These are phyloP conservation scores for Verticillium albo-atrum DNA, from an alignment of 2,329 filamentous ascomycete genomes.

Conservation along the genomic window DNA sequence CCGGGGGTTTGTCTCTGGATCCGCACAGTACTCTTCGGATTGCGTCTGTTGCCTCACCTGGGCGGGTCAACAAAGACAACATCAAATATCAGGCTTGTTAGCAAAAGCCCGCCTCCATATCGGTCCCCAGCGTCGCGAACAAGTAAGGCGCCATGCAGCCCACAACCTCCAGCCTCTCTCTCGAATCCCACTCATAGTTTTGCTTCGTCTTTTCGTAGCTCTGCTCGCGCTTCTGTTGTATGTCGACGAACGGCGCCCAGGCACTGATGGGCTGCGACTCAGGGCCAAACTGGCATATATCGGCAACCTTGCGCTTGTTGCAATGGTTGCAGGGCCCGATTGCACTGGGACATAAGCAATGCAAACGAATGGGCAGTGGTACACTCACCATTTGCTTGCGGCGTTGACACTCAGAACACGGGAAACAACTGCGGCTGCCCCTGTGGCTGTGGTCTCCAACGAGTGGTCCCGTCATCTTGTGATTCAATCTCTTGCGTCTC, in stretches of 20 bases:
- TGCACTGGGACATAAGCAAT: conserved; percentile 22
- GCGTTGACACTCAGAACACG: conserved; percentile 36
- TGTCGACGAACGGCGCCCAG: conserved; percentile 8
- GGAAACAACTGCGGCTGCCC: background rate
- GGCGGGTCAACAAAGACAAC: background rate
- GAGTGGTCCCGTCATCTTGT: too few species aligned
- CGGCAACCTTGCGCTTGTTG: conserved; percentile 31
- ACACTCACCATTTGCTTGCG: conserved; percentile 31
- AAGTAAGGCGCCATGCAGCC: conserved; percentile 29
- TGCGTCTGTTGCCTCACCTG: background rate
- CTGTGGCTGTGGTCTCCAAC: too few species aligned
- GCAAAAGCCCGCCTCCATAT: background rate
- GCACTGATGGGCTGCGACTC: conserved; percentile 6
- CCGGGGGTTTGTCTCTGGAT: conserved; percentile 18
- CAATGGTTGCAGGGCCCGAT: conserved; percentile 35
- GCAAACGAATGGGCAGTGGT: background rate
- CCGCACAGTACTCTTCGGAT: background rate
- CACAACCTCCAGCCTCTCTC: conserved; percentile 26
- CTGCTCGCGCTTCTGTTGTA: conserved; percentile 8
- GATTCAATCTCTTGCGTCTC: too few species aligned
- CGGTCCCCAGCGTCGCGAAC: conserved; percentile 18
- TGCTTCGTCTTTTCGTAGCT: conserved; percentile 6
- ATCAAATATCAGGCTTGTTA: background rate
- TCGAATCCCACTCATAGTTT: conserved; percentile 18
- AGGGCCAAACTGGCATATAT: conserved; percentile 27